Evolutionary conservation across 176 grass and related monocot genomes (phyloP).

Genomic region (Paspalum vaginatum): DNA sequence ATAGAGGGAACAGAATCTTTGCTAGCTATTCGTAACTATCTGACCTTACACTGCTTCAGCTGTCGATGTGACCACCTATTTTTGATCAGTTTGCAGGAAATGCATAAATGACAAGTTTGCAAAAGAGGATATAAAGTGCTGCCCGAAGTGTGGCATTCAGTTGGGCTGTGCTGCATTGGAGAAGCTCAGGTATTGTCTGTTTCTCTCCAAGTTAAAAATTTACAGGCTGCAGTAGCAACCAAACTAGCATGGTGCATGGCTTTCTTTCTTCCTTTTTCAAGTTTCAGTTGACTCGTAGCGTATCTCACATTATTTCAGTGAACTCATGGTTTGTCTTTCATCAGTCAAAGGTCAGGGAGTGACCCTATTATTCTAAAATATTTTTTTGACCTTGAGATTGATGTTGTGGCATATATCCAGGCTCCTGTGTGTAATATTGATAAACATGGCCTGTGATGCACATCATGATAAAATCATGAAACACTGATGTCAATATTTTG

Average conservation of each 20-base stretch:
- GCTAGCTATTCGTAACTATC: not conserved
- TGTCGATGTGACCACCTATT: not conserved
- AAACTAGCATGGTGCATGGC: too few species aligned
- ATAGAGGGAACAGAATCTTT: not conserved
- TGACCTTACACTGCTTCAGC: not conserved
- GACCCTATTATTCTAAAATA: too few species aligned
- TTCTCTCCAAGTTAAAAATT: not conserved
- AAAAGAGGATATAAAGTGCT: conserved; percentile 39
- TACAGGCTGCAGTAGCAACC: too few species aligned
- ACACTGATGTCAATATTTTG: not conserved
- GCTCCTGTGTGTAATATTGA: not conserved
- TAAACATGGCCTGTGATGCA: not conserved
- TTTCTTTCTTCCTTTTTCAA: not conserved
- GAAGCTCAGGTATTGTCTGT: conserved; percentile 52
- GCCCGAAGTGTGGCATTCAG: conserved; percentile 46
- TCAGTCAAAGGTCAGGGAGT: too few species aligned
- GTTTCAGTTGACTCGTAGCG: not conserved
- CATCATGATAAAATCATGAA: not conserved
- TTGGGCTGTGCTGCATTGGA: conserved; percentile 33
- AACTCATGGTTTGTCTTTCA: too few species aligned
- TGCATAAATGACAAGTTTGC: conserved; percentile 53
- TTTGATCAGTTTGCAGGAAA: conserved; percentile 54
- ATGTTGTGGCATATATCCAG: not conserved
- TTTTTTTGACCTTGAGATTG: not conserved
- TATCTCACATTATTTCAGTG: not conserved